Base-by-base conservation (phyloP, 768 basidiomycete species). In the Fistulinella prunicolor region DNA sequence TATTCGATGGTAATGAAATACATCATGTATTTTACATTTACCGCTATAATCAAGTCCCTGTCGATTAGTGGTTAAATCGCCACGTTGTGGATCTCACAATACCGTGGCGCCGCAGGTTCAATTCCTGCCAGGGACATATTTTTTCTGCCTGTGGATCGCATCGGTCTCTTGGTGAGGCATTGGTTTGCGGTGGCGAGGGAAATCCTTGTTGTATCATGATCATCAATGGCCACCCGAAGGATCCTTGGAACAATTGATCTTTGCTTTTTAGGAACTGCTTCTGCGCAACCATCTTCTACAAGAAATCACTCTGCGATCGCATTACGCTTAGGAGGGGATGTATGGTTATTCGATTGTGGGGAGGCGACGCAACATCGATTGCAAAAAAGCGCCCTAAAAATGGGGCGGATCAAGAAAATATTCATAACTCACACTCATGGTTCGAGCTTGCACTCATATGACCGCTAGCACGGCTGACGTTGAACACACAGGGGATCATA, bases 351-450 rank as follows among this genome's bases (percentile, higher is more conserved):
- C 56, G 89, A 91, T 61, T 91, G 89, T 63, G 89, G 89, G 19
- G 89, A 91, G 66, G 87, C 82, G 13, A 90, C 89, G 3, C 89
- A 90, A 57, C 80, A 85, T 58, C 88, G 82, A 56, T 56, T 91
- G 4, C 86, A 89, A 65, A 80, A 77, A 62, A 86, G 85, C 51
- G 55, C 46, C 2, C 74, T 93, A n/a, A 86, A 81, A 65, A 85
- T 89, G 82, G 84, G 88, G 24, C 83, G 66, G 60, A 84, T 93
- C 40, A 76, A 79, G 50, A 91, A 90, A 65, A 80, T 94, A 22
- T 92, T 93, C 63, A 82, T 94, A 50, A 93, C 92, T 1, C 92
- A 94, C 68, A 86, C 86, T 0, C 92, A 94, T 69, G 90, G 91
- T 89, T 47, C 29, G 54, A 39, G 12, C 22, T 38, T 26, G 3